Evolutionary conservation across 2,329 filamentous ascomycete genomes (phyloP), one percentile per base, ranked within the genome.

Genomic region (Epichloe elymi): DNA sequence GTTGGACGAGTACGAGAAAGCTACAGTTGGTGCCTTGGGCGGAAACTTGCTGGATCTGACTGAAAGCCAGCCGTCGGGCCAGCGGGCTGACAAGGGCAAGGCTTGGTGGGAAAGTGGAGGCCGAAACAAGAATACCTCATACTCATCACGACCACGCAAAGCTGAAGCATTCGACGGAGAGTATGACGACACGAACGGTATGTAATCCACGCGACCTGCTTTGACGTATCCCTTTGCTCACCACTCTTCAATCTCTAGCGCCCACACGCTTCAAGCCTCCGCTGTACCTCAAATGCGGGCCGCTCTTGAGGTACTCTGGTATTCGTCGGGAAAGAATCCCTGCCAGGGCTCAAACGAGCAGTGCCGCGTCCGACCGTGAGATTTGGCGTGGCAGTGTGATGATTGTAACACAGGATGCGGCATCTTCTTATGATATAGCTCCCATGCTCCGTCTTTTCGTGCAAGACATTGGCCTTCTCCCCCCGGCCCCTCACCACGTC

Each of bases 361-460:
- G 50, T 56, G 57, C 61, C 2, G 51, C 61, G 12, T 50, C 61
- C 0, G 82, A 88, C 42, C 78, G 81, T 48, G 88, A 95, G 59
- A 82, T 91, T 19, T 98, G 93, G 93, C 81, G 90, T 64, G 93
- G 93, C 5, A 94, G 82, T 54, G 77, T 97, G 52, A 89, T 98
- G 88, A 95, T 98, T 59, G 89, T 98, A 20, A 97, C 93, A 0
- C 77, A 82, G 49, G 91, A 98, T 61, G 76, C 80, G 2, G 79
- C 85, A 40, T 97, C 91, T 2, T 86, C 85, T 0, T 95, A 96
- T 61, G 79, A 83, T 43, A 82, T 88, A 46, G 78, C 78, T 0
- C 93, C 93, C 4, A 86, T 78, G 0, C 70, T 98, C 56, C 79
- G 90, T 42, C 67, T 98, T 4, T 98, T 97, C 64, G 82, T 85